phyloP scores from a whole-genome alignment of 164 flowering plant species.

The Buxus sempervirens region DNA sequence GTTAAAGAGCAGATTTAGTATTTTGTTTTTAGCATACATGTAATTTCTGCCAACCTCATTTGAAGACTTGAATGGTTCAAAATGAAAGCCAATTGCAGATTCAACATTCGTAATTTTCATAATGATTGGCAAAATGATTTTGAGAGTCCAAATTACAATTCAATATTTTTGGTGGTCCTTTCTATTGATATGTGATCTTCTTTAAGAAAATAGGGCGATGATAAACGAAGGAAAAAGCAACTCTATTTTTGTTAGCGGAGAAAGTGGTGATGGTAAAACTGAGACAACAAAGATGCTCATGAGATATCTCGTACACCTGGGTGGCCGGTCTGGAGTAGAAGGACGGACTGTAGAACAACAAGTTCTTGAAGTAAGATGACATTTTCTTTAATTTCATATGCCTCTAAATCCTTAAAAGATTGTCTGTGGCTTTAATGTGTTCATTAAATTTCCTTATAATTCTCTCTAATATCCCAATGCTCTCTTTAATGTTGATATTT shows the following conservation, averaged over 20 bases:
- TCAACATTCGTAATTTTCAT: constrained; percentile 8
- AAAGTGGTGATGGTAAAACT: constrained; percentile 99
- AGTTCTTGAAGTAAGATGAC: constrained; percentile 83
- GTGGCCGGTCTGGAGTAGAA: constrained; percentile 91
- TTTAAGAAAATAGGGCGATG: constrained; percentile 68
- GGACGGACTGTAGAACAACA: constrained; percentile 99
- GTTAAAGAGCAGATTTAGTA: too few species aligned
- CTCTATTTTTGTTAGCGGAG: constrained; percentile 98
- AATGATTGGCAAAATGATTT: too few species aligned
- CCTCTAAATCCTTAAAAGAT: neutral
- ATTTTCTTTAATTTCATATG: constrained; percentile 3
- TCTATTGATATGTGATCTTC: constrained; percentile 9
- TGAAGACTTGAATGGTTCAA: too few species aligned
- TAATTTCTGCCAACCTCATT: too few species aligned
- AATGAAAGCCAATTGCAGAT: too few species aligned
- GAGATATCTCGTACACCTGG: constrained; percentile 94
- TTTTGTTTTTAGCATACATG: too few species aligned
- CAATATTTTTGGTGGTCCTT: neutral
- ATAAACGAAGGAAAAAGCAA: constrained; percentile 97
- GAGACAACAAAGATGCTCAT: constrained; percentile 99
- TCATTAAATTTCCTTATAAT: neutral
- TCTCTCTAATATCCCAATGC: too few species aligned
- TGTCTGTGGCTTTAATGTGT: neutral
- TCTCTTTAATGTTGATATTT: constrained; percentile 10
- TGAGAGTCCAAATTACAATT: too few species aligned